Evolutionary conservation across 2,329 filamentous ascomycete genomes (phyloP).

Genomic region (Colletotrichum chrysophilum): DNA sequence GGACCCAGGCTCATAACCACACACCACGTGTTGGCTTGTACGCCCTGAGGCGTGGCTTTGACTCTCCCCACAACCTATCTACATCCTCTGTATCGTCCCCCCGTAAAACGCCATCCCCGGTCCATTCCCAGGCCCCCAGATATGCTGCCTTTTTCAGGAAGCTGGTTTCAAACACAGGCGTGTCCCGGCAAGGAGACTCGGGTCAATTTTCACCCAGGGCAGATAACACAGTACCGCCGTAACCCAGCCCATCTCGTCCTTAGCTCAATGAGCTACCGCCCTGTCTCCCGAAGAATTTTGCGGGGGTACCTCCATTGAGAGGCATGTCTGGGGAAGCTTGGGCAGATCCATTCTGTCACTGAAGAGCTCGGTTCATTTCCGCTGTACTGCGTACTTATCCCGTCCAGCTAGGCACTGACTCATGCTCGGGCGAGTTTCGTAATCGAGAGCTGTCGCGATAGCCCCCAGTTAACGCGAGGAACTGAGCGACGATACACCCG

Average conservation of each 20-base stretch:
- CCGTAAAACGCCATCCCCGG: conserved; percentile 3
- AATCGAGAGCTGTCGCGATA: neutral
- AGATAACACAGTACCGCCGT: neutral
- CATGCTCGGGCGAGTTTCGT: neutral
- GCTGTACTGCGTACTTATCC: neutral
- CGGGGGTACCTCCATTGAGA: conserved; percentile 3
- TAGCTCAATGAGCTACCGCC: conserved; percentile 2
- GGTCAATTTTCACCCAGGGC: conserved; percentile 18
- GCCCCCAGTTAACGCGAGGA: neutral
- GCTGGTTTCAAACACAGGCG: conserved; percentile 19
- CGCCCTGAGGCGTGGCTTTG: conserved; percentile 8
- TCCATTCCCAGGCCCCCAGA: conserved; percentile 8
- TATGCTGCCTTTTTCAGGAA: conserved; percentile 6
- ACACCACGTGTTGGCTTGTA: neutral
- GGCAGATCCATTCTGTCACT: conserved; percentile 13
- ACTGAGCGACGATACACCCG: conserved; percentile 6
- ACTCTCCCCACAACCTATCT: conserved; percentile 8
- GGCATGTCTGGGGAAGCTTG: conserved; percentile 21
- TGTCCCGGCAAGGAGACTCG: conserved; percentile 7
- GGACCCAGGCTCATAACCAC: neutral
- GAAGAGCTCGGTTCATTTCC: conserved; percentile 21
- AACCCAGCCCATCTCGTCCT: neutral
- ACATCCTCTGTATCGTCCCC: conserved; percentile 6
- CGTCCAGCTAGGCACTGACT: conserved; percentile 6
- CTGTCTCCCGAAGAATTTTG: conserved; percentile 1